Conservation (phyloP, 306 rosid genomes). For the Trifolium repens region DNA sequence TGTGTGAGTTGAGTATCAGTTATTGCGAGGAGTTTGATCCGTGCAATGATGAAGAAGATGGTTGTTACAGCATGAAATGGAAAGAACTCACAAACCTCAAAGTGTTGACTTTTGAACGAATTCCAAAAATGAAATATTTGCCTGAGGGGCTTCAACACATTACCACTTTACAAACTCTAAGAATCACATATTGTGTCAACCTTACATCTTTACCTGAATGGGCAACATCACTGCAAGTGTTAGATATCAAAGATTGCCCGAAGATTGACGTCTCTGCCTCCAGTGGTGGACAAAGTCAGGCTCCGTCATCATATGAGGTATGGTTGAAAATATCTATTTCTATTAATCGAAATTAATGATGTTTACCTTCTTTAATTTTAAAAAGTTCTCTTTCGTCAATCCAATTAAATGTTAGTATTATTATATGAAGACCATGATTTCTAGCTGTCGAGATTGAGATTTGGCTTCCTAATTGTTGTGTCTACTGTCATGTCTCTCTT, state of each 20-base stretch:
- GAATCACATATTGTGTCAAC: rapidly evolving
- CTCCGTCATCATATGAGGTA: too few relatives aligned
- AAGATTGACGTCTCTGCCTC: too few relatives aligned
- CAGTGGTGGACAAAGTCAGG: too few relatives aligned
- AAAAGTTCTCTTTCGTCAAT: too few relatives aligned
- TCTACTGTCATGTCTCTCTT: too few relatives aligned
- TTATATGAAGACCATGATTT: too few relatives aligned
- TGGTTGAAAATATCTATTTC: too few relatives aligned
- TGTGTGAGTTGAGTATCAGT: rapidly evolving
- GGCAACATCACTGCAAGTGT: not conserved
- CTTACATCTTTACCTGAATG: not conserved
- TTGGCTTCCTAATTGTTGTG: too few relatives aligned
- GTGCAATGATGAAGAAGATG: conserved; percentile 14
- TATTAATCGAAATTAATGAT: too few relatives aligned
- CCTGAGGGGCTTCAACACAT: conserved; percentile 9
- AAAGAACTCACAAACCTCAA: not conserved
- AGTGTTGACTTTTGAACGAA: rapidly evolving
- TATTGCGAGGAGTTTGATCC: not conserved
- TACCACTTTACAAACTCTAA: not conserved
- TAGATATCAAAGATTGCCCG: not conserved
- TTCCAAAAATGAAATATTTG: conserved; percentile 8
- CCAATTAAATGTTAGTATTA: too few relatives aligned
- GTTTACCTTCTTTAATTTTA: too few relatives aligned
- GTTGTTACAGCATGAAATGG: conserved; percentile 13
- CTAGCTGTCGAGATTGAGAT: too few relatives aligned